Evolutionary conservation across 257 asterid species (phyloP), one percentile per base, ranked within the genome.

Genomic region (Asclepias syriaca): DNA sequence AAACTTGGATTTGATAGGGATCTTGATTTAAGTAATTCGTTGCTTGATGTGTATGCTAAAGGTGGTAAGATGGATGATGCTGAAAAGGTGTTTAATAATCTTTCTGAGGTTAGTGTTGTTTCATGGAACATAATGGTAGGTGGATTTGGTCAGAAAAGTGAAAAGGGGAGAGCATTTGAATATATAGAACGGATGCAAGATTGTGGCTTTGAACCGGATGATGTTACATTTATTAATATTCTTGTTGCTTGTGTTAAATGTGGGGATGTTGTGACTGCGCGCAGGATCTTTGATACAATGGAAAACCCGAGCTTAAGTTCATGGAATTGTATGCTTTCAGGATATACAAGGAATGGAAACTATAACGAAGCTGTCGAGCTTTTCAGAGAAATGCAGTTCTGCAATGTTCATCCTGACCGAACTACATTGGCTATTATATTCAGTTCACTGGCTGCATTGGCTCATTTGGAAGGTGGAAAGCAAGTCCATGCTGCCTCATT

Each of bases 101-200:
- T 88, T 79, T 53, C 67, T 3, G 83, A 87, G 74, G 85, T 83
- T 58, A 88, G 84, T 75, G 84, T 85, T 51, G 90, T 88, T 75
- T 88, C 91, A 2, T 90, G 96, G 97, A 90, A 90, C 71, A 83
- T 90, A 56, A 90, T 90, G 97, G 84, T 90, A 15, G 86, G 88
- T 45, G 96, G 93, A 32, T 85, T 85, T 78, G 91, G 90, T 61
- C 88, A 82, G 77, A 71, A 65, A 43, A 69, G 69, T 70, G 50
- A 79, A 18, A 81, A 76, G 50, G 82, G 61, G 24, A 85, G 56
- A 73, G 87, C 86, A 5, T 59, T 84, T 63, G 85, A 85, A 39
- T 86, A 81, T 76, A 15, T 87, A 79, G 81, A 83, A 59, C 72
- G 67, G 78, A 87, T 90, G 96, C 81, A 69, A 84, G 63, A 68